A percentile compares a stretch with the other conserved stretches of the same genome.
Conservation (phyloP, 306 rosid species). For the Arachis stenosperma region DNA sequence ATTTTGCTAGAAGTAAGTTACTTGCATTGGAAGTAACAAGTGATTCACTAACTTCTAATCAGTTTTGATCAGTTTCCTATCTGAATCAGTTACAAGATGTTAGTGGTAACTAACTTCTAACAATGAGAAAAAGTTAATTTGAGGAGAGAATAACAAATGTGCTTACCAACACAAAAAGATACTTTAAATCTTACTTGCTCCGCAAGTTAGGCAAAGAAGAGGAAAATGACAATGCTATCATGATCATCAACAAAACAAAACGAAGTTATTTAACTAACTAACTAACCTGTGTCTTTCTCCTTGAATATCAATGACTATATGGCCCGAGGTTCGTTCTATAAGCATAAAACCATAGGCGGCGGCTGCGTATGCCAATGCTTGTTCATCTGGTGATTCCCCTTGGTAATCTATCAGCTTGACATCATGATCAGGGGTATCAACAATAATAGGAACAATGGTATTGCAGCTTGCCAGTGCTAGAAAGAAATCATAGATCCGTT, state of each 20-base stretch:
- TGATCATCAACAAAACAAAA: neutral
- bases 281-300: slow-evolving; percentile 76
- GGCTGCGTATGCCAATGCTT: slow-evolving; percentile 90
- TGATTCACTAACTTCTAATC: too few relatives aligned
- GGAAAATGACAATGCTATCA: neutral
- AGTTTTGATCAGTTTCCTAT: too few relatives aligned
- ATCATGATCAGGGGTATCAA: slow-evolving; percentile 66
- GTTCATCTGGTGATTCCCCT: slow-evolving; percentile 99
- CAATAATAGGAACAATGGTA: slow-evolving; percentile 91
- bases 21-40: too few relatives aligned
- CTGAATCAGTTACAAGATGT: too few relatives aligned
- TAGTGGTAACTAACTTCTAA: too few relatives aligned
- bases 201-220: neutral
- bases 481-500: slow-evolving; percentile 73
- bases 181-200: too few relatives aligned
- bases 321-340: slow-evolving; percentile 89
- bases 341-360: slow-evolving; percentile 92
- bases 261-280: slow-evolving; percentile 47
- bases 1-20: too few relatives aligned
- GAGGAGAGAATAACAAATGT: too few relatives aligned
- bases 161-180: too few relatives aligned
- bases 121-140: too few relatives aligned
- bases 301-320: slow-evolving; percentile 77
- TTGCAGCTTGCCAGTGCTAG: slow-evolving; percentile 94
- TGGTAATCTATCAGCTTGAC: slow-evolving; percentile 88